Base-by-base conservation (phyloP, 2,329 filamentous ascomycete species). In the Sordariomycetes sp. region DNA sequence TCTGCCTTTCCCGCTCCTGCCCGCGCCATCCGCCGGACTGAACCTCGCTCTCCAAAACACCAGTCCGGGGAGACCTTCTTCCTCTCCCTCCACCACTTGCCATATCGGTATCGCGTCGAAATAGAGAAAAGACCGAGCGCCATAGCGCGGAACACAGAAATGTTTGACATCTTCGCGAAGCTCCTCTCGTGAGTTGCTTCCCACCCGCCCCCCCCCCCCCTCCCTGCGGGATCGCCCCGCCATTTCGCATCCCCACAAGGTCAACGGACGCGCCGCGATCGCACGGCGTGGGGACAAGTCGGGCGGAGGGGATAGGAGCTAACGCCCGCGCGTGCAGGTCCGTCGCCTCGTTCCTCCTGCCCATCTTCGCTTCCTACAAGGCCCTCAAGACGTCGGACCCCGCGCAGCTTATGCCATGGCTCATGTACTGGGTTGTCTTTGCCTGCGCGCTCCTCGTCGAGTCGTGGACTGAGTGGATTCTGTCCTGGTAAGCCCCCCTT, bases 371-470 rank as follows among this genome's bases (percentile, higher is more conserved):
- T 63, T 96, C 92, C 62, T 97, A 96, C 80, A 97, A 97, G 77
- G 92, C 94, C 54, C 86, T 99, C 67, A 92, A 94, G 74, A 91
- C 90, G 17, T 87, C 87, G 56, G 89, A 96, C 70, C 90, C 91
- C 2, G 86, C 89, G 42, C 85, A 95, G 68, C 80, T 96, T 60
- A 89, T 89, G 62, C 92, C 92, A 85, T 99, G 94, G 94, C 82
- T 97, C 63, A 97, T 97, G 87, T 99, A 97, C 80, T 99, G 92
- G 87, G 90, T 96, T 60, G 90, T 96, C 25, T 81, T 96, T 62
- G 88, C 89, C 60, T 86, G 89, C 69, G 82, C 85, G 64, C 78
- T 91, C 58, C 81, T 94, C 60, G 82, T 85, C 71, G 94, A 97
- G 74, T 91, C 87, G 53, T 95, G 90, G 82, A 84, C 87, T 58